A percentile compares a stretch with the other conserved stretches of the same genome.
Evolutionary conservation across 257 asterid species (phyloP).

Genomic region (Fraxinus cuspidata): DNA sequence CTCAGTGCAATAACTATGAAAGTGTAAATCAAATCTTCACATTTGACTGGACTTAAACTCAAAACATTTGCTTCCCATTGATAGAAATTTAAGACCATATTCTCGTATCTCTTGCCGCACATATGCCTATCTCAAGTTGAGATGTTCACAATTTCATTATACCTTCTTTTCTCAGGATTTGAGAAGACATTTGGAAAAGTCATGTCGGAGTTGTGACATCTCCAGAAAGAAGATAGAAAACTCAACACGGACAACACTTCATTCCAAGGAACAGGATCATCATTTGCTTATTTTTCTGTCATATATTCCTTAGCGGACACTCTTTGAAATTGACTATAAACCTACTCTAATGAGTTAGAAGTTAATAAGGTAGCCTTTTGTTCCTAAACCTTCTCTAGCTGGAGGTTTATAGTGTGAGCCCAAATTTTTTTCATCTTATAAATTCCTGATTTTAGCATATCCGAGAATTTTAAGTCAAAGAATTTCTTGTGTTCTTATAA

Average conservation of each 20-base stretch:
- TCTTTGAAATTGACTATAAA: not conserved
- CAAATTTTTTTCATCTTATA: not conserved
- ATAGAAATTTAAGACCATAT: not conserved
- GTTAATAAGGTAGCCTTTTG: not conserved
- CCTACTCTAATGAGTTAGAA: not conserved
- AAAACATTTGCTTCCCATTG: constrained; percentile 3
- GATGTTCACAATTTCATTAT: not conserved
- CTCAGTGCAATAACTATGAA: not conserved
- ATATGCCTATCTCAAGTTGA: not conserved
- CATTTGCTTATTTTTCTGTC: not conserved
- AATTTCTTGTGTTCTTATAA: not conserved
- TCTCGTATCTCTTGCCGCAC: not conserved
- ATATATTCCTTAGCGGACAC: not conserved
- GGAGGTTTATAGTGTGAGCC: not conserved
- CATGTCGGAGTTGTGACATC: not conserved
- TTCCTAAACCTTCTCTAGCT: not conserved
- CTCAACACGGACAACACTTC: not conserved
- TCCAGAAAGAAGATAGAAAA: not conserved
- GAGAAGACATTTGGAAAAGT: no score
- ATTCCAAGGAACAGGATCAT: not conserved
- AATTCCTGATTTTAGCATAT: not conserved
- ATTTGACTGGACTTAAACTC: not conserved
- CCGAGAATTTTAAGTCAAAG: constrained; percentile 1
- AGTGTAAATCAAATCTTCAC: constrained; percentile 18
- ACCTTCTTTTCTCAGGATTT: no score